phyloP scores from a whole-genome alignment of 176 grass and related monocot species.

The Chrysopogon serrulatus region DNA sequence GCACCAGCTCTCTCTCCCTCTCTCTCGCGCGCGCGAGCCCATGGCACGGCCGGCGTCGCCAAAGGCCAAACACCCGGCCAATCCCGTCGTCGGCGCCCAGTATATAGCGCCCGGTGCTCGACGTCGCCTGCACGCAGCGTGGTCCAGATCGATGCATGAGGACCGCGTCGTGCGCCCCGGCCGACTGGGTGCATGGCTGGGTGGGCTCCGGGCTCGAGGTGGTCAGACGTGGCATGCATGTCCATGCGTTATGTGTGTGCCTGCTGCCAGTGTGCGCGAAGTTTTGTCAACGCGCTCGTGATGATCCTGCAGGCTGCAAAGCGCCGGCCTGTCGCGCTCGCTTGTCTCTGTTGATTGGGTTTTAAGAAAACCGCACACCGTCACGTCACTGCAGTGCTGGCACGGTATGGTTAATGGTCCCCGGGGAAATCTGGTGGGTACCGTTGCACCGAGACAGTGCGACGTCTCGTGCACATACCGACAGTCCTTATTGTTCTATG shows the following conservation, averaged over 20 bases:
- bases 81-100: background rate
- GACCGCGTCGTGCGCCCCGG: background rate
- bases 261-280: background rate
- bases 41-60: no score
- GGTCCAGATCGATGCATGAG: no score
- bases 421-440: background rate
- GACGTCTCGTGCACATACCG: background rate
- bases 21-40: no score
- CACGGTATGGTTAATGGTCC: background rate
- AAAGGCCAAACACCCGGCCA: background rate
- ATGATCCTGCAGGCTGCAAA: background rate
- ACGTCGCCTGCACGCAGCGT: background rate
- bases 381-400: conserved; percentile 7
- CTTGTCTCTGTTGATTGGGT: conserved; percentile 29
- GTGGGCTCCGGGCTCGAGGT: background rate
- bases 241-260: no score
- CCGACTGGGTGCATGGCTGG: background rate
- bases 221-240: background rate
- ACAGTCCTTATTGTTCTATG: no score
- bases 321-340: conserved; percentile 8
- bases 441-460: background rate
- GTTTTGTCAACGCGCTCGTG: conserved; percentile 29
- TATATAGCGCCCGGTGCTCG: background rate
- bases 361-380: conserved; percentile 1
- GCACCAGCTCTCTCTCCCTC: background rate